Conservation (phyloP, 352 stramenopile species). For the Globisporangium polare region DNA sequence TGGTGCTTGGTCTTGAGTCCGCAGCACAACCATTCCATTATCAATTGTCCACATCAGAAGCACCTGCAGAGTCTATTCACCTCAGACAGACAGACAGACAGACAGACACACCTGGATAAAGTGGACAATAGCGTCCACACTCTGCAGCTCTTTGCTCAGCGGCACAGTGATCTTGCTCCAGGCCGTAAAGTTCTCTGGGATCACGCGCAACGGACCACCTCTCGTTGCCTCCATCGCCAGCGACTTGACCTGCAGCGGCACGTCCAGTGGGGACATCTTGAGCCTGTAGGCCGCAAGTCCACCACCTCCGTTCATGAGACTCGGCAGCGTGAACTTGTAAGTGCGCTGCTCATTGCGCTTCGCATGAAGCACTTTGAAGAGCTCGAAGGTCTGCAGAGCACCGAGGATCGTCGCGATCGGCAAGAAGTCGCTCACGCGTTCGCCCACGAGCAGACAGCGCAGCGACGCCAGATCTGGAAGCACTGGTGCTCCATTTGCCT, state of each 20-base stretch:
- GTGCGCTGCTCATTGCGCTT: conserved; percentile 2
- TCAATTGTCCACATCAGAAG: not conserved
- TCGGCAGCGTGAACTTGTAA: conserved; percentile 11
- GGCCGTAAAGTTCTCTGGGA: conserved; percentile 28
- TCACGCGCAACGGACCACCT: conserved; percentile 19
- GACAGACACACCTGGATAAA: conserved; percentile 29
- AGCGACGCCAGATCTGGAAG: conserved; percentile 20
- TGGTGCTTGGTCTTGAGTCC: conserved; percentile 7
- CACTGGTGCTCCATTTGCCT: not conserved
- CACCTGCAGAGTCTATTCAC: not conserved
- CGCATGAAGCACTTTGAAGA: conserved; percentile 19
- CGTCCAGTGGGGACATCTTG: not conserved
- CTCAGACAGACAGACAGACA: not conserved
- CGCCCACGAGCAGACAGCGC: conserved; percentile 19
- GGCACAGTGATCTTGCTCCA: conserved; percentile 36
- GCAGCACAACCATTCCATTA: not conserved
- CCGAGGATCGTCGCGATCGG: conserved; percentile 25
- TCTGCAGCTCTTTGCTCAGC: conserved; percentile 19
- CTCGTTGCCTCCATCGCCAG: conserved; percentile 28
- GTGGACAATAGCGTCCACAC: conserved; percentile 17
- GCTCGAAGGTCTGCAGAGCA: conserved; percentile 21
- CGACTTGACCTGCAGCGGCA: conserved; percentile 18
- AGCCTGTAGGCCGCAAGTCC: conserved; percentile 9
- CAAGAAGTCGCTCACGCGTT: conserved; percentile 11
- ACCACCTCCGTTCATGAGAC: conserved; percentile 7